phyloP scores from a whole-genome alignment of 805 yeast genomes.

The Saturnispora serradocipensis region DNA sequence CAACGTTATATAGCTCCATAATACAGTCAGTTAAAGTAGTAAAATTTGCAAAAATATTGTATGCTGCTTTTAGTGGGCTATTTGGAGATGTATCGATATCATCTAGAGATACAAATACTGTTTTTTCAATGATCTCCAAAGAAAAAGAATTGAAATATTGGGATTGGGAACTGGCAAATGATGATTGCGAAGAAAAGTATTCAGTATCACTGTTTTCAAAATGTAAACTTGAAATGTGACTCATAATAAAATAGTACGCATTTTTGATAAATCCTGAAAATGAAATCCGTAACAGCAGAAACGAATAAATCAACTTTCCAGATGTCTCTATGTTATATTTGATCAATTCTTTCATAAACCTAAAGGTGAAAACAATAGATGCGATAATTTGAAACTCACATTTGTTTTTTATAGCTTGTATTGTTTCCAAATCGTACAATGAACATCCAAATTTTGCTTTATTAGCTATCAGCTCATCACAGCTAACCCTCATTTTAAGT shows the following conservation, averaged over 20 bases:
- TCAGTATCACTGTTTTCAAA: not conserved
- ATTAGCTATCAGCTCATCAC: not conserved
- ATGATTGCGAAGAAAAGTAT: not conserved
- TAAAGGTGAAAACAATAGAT: not conserved
- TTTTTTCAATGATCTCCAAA: not conserved
- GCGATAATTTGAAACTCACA: conserved; percentile 1
- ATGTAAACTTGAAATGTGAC: not conserved
- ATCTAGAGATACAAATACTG: not conserved
- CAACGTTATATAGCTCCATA: conserved; percentile 10
- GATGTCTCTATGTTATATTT: not conserved
- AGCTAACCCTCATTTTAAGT: not conserved
- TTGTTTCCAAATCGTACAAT: not conserved
- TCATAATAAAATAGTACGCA: conserved; percentile 1
- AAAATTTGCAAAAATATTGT: not conserved
- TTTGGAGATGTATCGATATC: not conserved
- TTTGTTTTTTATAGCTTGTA: not conserved
- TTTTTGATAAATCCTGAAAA: not conserved
- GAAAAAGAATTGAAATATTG: not conserved
- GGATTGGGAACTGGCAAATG: not conserved
- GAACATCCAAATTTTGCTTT: not conserved
- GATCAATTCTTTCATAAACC: conserved; percentile 1
- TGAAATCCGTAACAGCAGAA: not conserved
- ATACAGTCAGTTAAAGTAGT: not conserved
- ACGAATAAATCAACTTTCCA: not conserved
- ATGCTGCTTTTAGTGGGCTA: not conserved